Conservation (phyloP, 352 stramenopile species). For the Phytopythium chamaehyphon region DNA sequence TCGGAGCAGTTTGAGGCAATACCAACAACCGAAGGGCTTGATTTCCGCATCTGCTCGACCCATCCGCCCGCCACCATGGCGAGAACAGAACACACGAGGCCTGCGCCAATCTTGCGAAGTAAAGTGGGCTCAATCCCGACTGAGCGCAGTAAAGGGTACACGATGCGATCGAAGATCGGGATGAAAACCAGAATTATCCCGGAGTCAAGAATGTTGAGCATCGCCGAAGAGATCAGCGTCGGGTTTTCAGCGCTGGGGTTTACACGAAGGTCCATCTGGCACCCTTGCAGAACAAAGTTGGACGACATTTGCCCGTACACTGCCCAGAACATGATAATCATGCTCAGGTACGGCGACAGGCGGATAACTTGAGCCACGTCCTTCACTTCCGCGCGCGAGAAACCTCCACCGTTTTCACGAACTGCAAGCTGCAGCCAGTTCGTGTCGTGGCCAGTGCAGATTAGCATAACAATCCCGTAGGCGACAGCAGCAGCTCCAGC, state of each 20-base stretch:
- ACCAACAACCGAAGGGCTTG: conserved; percentile 33
- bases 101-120: conserved; percentile 85
- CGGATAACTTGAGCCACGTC: conserved; percentile 76
- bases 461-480: conserved; percentile 69
- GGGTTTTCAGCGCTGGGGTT: conserved; percentile 22
- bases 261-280: conserved; percentile 88
- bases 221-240: conserved; percentile 78
- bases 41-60: conserved; percentile 76
- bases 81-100: conserved; percentile 75
- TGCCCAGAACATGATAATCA: conserved; percentile 85
- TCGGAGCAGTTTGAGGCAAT: conserved; percentile 76
- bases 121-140: conserved; percentile 73
- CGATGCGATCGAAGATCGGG: conserved; percentile 77
- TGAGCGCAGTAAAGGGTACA: conserved; percentile 73
- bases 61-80: conserved; percentile 67
- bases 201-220: conserved; percentile 86
- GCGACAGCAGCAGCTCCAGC: conserved; percentile 42
- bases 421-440: conserved; percentile 55
- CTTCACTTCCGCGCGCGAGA: conserved; percentile 52
- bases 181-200: conserved; percentile 89
- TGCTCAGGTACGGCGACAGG: conserved; percentile 73
- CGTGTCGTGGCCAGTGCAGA: conserved; percentile 54
- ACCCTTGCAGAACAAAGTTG: conserved; percentile 86
- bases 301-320: conserved; percentile 82
- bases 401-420: conserved; percentile 48